These are phyloP conservation scores for Lichtheimia corymbifera DNA, from an alignment of 371 early-diverging fungal genomes.

Conservation along the genomic window DNA sequence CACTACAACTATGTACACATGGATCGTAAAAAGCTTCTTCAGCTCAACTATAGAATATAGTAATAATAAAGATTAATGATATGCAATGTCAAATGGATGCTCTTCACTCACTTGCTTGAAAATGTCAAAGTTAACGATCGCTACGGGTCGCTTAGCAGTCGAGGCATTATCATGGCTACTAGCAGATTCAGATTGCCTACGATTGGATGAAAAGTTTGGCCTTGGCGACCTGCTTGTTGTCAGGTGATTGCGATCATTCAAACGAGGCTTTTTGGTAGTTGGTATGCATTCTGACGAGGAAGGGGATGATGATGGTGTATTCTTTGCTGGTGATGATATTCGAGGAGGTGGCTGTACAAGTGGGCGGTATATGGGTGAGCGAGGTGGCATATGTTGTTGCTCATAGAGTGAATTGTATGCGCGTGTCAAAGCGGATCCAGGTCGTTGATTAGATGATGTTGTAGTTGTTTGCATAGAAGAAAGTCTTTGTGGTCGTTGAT, in stretches of 20 bases:
- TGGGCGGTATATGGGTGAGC: background rate
- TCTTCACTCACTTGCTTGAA: slow-evolving; percentile 25
- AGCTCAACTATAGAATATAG: too few relatives aligned
- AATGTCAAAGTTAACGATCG: slow-evolving; percentile 32
- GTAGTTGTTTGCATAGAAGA: background rate
- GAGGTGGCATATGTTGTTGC: background rate
- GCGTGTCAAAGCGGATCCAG: background rate
- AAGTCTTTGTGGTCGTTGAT: background rate
- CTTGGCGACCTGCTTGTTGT: background rate
- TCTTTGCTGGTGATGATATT: slow-evolving; percentile 5
- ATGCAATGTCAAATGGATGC: too few relatives aligned
- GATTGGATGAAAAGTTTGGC: slow-evolving; percentile 1
- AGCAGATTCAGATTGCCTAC: background rate
- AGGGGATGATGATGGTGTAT: background rate
- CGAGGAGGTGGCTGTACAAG: slow-evolving; percentile 7
- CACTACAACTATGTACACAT: too few relatives aligned
- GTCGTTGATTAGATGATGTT: background rate
- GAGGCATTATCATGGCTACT: background rate
- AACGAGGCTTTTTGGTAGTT: background rate
- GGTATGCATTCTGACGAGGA: background rate
- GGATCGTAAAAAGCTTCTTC: too few relatives aligned
- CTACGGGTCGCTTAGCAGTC: slow-evolving; percentile 21
- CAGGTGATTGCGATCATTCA: background rate
- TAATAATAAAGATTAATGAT: too few relatives aligned
- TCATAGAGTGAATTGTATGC: slow-evolving; percentile 5